Evolutionary conservation across 2,329 filamentous ascomycete species (phyloP), one percentile per base, ranked within the genome.

Genomic region (Cryphonectria nitschkei): DNA sequence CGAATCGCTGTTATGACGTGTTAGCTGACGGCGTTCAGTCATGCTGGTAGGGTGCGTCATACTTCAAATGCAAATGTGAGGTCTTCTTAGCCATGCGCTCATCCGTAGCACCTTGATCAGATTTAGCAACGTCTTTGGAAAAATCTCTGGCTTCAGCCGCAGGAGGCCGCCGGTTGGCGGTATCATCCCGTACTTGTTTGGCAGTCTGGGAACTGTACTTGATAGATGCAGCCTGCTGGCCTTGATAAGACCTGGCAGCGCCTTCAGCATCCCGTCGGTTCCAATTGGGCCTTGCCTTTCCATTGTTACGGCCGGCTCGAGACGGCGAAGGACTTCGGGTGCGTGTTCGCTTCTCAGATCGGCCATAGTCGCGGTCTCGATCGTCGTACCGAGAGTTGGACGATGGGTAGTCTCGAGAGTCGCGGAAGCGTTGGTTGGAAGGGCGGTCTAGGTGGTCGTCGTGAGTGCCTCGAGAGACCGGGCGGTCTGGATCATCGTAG

Each of bases 91-190:
- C 78, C 72, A 76, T 77, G 75, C 79, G 76, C 80, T 82, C 81
- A 83, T 81, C 81, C 80, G 86, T 84, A 84, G 84, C 84, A 82
- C 86, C 87, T 87, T 88, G 84, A 82, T 83, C 83, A 87, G 82
- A 84, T 90, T 93, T 91, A 92, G 89, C 85, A 85, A 91, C 84
- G 83, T 86, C 80, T 86, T 84, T 90, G 81, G 83, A 81, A 83
- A 83, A 80, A 83, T 82, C 86, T 86, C 85, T 86, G 84, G 82
- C 84, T 82, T 87, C 84, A 84, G 83, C 84, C 83, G 85, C 84
- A 80, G 85, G 84, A 82, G 84, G 87, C 85, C 86, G 87, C 84
- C 88, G 89, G 84, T 86, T 89, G 86, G 87, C 86, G 85, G 85
- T 87, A 82, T 87, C 77, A 74, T 88, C 86, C 82, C 82, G 84